Base-by-base conservation (phyloP, 163 green algal species). In the Volvox carteri region DNA sequence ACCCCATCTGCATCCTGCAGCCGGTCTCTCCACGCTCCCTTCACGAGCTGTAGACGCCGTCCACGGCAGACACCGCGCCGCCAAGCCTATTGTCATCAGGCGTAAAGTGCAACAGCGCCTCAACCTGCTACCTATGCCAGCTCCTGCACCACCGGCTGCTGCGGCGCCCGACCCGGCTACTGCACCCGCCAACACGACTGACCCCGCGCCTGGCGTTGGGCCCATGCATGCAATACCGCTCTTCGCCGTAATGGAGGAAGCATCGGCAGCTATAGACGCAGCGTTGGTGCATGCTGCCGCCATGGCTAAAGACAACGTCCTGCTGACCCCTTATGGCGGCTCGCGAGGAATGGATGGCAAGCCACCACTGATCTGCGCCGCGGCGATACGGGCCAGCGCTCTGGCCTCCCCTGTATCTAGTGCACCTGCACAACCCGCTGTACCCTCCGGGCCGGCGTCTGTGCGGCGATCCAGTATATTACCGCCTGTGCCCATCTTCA, bases 401-500 rank as follows among this genome's bases (percentile, higher is more conserved):
- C 25, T 60, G 6, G 28, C 12, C 48, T 72, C 75, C 4, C 75
- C 75, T 21, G 54, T 62, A 2, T 42, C 78, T n/a, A 42, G 50
- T 8, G 37, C 39, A 6, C 78, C 78, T 2, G 54, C 39, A 8
- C 39, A 60, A 28, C 78, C 78, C 1, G 78, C 78, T 14, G 1
- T 52, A n/a, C 28, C 48, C 6, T 5, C 78, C 0, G 48, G 75
- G 1, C 62, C 52, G 1, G 33, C 52, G 0, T 37, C 56, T 0
- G 48, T 37, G 1, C 44, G 79, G 4, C 79, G 79, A 35, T 14
- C 30, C n/a, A 33, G 41, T 6, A 41, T 73, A 23, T 35, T 87
- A 8, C 81, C 81, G 3, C 81, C 81, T 3, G 81, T 81, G 50
- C 83, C 83, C 12, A 48, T 74, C 25, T 88, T 88, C 30, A 88